Percentiles rank a stretch among this genome's conserved stretches.
Conservation (phyloP, 306 rosid genomes). For the Lathyrus sativus region DNA sequence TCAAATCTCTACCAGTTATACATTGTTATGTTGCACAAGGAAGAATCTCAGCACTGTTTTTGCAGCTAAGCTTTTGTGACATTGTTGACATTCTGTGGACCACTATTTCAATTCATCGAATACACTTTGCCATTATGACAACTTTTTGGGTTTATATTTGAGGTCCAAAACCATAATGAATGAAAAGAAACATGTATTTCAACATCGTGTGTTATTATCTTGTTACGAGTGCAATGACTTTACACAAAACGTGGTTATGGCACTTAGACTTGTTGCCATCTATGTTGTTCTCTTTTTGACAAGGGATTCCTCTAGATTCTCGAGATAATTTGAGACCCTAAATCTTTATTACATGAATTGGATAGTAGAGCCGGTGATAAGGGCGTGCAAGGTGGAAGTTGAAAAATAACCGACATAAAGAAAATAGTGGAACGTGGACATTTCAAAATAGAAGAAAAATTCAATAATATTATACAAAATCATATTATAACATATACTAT, state of each 20-base stretch:
- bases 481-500: too few relatives aligned
- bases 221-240: constrained; percentile 33
- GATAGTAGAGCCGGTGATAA: neutral
- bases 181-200: constrained; percentile 30
- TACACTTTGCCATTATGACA: constrained; percentile 35
- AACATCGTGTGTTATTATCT: constrained; percentile 13
- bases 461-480: too few relatives aligned
- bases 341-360: too few relatives aligned
- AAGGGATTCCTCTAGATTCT: constrained; percentile 25
- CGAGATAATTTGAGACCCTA: too few relatives aligned
- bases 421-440: too few relatives aligned
- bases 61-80: constrained; percentile 19
- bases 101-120: constrained; percentile 35
- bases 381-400: neutral
- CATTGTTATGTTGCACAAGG: constrained; percentile 34
- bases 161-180: constrained; percentile 35
- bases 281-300: constrained; percentile 28
- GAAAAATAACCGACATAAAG: too few relatives aligned
- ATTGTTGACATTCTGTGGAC: constrained; percentile 48
- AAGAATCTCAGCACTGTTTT: constrained; percentile 21
- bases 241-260: constrained; percentile 41
- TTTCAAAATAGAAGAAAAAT: too few relatives aligned
- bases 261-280: constrained; percentile 12
- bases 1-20: constrained; percentile 31
- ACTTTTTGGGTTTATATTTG: constrained; percentile 27